Evolutionary conservation across 2,329 filamentous ascomycete genomes (phyloP).

Genomic region (Hymenotorrendiella dingleyae): DNA sequence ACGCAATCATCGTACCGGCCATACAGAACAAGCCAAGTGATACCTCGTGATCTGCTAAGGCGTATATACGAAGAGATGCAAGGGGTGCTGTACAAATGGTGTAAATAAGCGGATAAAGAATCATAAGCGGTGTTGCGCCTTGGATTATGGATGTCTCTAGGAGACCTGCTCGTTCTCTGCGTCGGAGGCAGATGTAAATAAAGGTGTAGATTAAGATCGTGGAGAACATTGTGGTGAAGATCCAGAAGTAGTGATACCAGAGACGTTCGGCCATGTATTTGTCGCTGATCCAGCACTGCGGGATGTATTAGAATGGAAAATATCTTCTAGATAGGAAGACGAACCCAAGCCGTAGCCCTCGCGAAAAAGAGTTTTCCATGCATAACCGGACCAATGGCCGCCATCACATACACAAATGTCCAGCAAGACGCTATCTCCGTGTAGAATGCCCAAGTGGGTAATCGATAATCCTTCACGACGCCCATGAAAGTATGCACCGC

Average conservation of each 20-base stretch:
- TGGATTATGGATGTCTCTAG: constrained; percentile 6
- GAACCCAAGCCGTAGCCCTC: constrained; percentile 58
- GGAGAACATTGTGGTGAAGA: constrained; percentile 47
- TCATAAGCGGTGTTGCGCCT: constrained; percentile 42
- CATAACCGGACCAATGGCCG: constrained; percentile 40
- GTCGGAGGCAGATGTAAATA: constrained; percentile 24
- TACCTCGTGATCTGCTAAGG: constrained; percentile 49
- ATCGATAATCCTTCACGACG: constrained; percentile 49
- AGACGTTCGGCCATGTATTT: constrained; percentile 50
- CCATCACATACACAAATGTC: constrained; percentile 53
- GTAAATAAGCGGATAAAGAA: constrained; percentile 65
- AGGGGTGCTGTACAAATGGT: constrained; percentile 63
- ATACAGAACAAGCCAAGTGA: constrained; percentile 52
- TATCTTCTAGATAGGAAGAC: constrained; percentile 13
- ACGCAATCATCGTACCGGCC: constrained; percentile 52
- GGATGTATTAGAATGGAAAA: background rate
- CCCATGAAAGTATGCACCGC: constrained; percentile 61
- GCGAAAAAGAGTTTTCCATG: constrained; percentile 47
- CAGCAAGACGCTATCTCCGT: constrained; percentile 44
- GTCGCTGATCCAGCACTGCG: constrained; percentile 57
- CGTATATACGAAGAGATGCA: constrained; percentile 56
- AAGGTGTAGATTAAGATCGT: constrained; percentile 43
- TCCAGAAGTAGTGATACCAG: constrained; percentile 59
- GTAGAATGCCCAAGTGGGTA: constrained; percentile 47
- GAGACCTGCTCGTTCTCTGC: constrained; percentile 1